phyloP scores from a whole-genome alignment of 192 early-diverging fungal genomes.

The Backusella morwellensis region DNA sequence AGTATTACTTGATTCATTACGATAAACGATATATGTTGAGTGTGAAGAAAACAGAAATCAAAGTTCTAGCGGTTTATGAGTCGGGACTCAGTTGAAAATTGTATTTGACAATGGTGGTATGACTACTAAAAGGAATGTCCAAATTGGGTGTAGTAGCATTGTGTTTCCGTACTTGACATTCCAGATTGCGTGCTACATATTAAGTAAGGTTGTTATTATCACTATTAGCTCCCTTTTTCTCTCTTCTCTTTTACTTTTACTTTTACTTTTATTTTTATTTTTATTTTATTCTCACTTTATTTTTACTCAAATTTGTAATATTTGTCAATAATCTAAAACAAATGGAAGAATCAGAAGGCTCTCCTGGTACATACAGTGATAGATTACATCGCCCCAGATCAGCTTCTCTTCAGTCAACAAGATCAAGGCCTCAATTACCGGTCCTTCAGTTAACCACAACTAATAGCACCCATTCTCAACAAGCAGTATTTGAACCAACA shows the following conservation, averaged over 20 bases:
- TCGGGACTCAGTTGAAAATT: not conserved
- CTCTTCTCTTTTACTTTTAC: not conserved
- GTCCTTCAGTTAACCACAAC: not conserved
- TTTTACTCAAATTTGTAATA: not conserved
- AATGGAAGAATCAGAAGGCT: slow-evolving; percentile 7
- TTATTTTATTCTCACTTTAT: not conserved
- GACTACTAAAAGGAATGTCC: slow-evolving; percentile 1
- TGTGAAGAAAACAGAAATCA: not conserved
- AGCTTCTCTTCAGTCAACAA: slow-evolving; percentile 1
- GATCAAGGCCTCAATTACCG: not conserved
- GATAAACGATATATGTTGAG: not conserved
- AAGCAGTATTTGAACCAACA: not conserved
- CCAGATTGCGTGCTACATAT: not conserved
- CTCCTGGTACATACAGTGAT: not conserved
- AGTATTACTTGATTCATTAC: not conserved
- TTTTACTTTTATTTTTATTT: not conserved
- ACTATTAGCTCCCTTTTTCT: not conserved
- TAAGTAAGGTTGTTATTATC: not conserved
- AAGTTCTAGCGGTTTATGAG: not conserved
- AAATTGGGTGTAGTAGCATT: not conserved
- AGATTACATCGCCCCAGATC: slow-evolving; percentile 6
- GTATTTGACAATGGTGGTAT: not conserved
- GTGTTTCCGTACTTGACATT: not conserved
- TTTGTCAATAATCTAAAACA: not conserved
- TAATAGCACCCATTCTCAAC: not conserved